Base-by-base conservation (phyloP, 164 flowering plant genomes). In the Akebia trifoliata region DNA sequence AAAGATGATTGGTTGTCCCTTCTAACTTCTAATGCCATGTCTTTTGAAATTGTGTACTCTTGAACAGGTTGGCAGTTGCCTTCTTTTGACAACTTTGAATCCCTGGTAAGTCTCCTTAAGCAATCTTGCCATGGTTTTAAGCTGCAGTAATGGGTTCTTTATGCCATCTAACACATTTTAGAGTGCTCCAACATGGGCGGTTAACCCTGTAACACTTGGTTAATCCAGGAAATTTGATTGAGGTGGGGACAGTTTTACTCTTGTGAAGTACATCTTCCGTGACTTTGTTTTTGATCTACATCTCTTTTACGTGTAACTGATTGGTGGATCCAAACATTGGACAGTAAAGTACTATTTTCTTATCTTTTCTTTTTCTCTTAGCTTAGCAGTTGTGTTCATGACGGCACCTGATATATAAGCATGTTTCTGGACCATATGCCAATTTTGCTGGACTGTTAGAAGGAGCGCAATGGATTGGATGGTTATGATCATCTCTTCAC, bases 21-120 rank as follows among this genome's bases (percentile, higher is more conserved):
- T n/a, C n/a, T n/a, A n/a, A n/a, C n/a, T 43, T 18, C 4, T 18
- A 43, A 43, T 18, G 47, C 21, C 10, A 43, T 17, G 6, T 15
- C 44, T 14, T 40, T 40, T 40, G 5, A 18, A 18, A 22, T 43
- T 43, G 18, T 43, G 10, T 25, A 43, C 24, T 43, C 24, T 43
- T 43, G 47, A 43, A 43, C 47, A 43, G 47, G 47, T 21, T 18
- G 47, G 21, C 18, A 43, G 47, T 25, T 43, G 47, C 47, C 22
- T 43, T 43, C 21, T 25, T 18, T 43, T 18, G 47, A 20, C 47
- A 43, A 43, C 47, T 43, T 43, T 43, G 47, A 18, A 25, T 43
- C 21, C 40, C 47, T 43, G 24, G 47, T 43, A 25, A 43, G 12
- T 43, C 47, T 18, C 47, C 47, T 25, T 18, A 43, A 43, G 47